A percentile compares a stretch with the other conserved stretches of the same genome.
Conservation (phyloP, 2,329 filamentous ascomycete species). For the Aureobasidium mangrovei region DNA sequence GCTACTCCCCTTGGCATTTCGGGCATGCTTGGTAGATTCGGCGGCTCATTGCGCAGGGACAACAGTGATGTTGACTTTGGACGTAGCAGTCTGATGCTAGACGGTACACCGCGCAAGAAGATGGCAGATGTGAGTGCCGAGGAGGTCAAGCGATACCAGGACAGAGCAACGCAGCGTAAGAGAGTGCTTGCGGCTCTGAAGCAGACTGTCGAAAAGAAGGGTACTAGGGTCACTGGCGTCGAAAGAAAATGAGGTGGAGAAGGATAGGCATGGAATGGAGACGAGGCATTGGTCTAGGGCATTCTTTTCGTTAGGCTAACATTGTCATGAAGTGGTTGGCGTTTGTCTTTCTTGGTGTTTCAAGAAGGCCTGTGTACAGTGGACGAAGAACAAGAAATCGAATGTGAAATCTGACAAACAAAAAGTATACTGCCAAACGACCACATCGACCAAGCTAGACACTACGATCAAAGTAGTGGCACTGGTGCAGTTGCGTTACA, state of each 20-base stretch:
- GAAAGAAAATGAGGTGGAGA: not conserved
- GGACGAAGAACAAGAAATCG: too few species aligned
- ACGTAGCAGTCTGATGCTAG: slow-evolving; percentile 18
- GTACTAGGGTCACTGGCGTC: slow-evolving; percentile 13
- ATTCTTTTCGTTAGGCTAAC: not conserved
- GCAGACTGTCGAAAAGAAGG: slow-evolving; percentile 19
- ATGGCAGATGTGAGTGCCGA: slow-evolving; percentile 34
- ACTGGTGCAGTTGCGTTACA: too few species aligned
- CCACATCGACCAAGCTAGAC: too few species aligned
- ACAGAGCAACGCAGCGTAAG: slow-evolving; percentile 29
- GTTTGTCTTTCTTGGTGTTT: not conserved
- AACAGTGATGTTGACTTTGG: slow-evolving; percentile 16
- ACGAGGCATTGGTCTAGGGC: not conserved
- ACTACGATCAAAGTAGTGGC: too few species aligned
- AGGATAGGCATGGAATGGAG: not conserved
- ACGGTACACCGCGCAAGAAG: slow-evolving; percentile 26
- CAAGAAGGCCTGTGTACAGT: not conserved
- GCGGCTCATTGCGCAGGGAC: slow-evolving; percentile 17
- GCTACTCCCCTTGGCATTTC: slow-evolving; percentile 29
- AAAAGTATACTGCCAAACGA: too few species aligned
- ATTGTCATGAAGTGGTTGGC: not conserved
- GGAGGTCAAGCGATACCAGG: slow-evolving; percentile 31
- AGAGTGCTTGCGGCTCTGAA: slow-evolving; percentile 32
- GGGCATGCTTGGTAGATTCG: slow-evolving; percentile 24
- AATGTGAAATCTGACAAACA: too few species aligned